These are phyloP conservation scores for Kwoniella shivajii DNA, from an alignment of 1,284 basidiomycete genomes.

Conservation along the genomic window DNA sequence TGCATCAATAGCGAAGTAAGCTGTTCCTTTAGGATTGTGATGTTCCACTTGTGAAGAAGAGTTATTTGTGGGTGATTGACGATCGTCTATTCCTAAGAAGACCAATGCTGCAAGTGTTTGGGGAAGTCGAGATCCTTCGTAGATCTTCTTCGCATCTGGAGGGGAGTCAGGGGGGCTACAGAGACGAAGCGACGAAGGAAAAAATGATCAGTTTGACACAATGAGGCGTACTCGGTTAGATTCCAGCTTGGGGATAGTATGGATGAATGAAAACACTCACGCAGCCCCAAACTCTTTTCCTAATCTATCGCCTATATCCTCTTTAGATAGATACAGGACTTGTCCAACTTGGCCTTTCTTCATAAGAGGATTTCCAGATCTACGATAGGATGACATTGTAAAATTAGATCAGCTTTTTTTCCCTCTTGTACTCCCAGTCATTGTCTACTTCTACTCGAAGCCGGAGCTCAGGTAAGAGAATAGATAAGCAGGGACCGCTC, in stretches of 20 bases:
- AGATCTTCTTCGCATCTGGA: slow-evolving; percentile 45
- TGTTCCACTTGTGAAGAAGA: slow-evolving; percentile 62
- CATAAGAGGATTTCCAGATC: slow-evolving; percentile 48
- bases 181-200: too few species aligned
- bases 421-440: too few species aligned
- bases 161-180: slow-evolving; percentile 1
- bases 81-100: slow-evolving; percentile 81
- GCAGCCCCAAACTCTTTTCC: slow-evolving; percentile 50
- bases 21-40: slow-evolving; percentile 67
- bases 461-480: not conserved
- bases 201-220: too few species aligned
- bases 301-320: slow-evolving; percentile 69
- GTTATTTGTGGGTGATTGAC: slow-evolving; percentile 46
- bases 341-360: slow-evolving; percentile 57
- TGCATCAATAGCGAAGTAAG: slow-evolving; percentile 79
- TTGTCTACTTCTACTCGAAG: too few species aligned
- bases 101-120: slow-evolving; percentile 59
- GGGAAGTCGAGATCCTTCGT: slow-evolving; percentile 68
- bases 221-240: too few species aligned
- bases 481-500: too few species aligned
- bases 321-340: slow-evolving; percentile 56
- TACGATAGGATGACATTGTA: too few species aligned
- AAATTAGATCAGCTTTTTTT: not conserved
- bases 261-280: slow-evolving; percentile 38
- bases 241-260: not conserved